phyloP scores from a whole-genome alignment of 495 filamentous ascomycete genomes.

The Hypoxylon intermedium region DNA sequence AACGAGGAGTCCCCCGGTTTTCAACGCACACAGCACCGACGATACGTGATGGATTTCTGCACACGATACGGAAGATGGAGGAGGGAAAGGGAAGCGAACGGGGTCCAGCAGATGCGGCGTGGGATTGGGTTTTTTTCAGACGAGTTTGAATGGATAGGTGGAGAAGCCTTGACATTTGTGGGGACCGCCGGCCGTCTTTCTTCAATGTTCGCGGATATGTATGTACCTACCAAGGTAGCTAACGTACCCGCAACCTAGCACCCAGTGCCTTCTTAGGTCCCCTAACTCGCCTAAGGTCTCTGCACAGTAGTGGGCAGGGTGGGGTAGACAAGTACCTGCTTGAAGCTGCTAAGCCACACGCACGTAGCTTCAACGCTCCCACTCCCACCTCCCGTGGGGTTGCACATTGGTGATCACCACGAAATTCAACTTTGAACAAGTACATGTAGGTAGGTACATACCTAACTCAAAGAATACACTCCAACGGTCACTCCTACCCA shows the following conservation, averaged over 20 bases:
- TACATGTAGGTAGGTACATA: no score
- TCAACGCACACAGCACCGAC: conserved; percentile 50
- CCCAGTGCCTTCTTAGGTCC: no score
- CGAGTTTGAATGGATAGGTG: conserved; percentile 34
- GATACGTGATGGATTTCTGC: conserved; percentile 42
- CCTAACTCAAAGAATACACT: no score
- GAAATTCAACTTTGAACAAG: no score
- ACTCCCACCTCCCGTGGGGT: no score
- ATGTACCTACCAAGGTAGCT: no score
- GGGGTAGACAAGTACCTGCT: neutral
- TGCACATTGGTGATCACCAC: no score
- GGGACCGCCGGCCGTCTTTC: neutral
- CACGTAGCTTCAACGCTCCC: no score
- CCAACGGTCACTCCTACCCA: no score
- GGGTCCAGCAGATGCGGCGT: conserved; percentile 36
- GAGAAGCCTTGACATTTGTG: conserved; percentile 30
- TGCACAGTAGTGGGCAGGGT: neutral
- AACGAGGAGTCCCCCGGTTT: conserved; percentile 57
- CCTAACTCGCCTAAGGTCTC: no score
- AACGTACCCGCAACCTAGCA: no score
- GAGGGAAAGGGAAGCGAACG: conserved; percentile 45
- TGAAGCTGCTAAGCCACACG: conserved; percentile 17
- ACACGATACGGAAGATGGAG: conserved; percentile 44
- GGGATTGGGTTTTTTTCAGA: conserved; percentile 39
- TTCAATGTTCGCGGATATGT: conserved; percentile 7